Conservation (phyloP, 2,329 filamentous ascomycete genomes). For the Onygenales sp. region DNA sequence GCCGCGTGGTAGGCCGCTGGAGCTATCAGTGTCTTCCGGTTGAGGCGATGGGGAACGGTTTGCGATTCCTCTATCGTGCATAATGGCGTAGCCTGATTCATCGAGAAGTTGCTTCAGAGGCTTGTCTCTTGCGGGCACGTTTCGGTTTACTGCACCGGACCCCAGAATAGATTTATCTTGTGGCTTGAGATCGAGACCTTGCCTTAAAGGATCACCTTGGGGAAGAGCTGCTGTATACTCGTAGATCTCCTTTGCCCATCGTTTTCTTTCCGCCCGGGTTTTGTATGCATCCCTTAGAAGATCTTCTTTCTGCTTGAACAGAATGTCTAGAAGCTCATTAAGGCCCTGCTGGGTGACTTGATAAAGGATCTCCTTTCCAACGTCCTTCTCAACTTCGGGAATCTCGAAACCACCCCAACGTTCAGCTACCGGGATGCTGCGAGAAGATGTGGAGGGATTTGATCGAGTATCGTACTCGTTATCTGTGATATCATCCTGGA, state of each 20-base stretch:
- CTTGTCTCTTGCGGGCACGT: conserved; percentile 24
- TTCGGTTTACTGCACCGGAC: conserved; percentile 7
- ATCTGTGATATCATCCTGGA: conserved; percentile 57
- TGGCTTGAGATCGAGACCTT: background rate
- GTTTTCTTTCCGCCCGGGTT: conserved; percentile 53
- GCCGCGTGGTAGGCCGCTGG: background rate
- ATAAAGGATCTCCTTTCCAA: conserved; percentile 80
- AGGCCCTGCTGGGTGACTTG: conserved; percentile 86
- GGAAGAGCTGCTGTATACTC: conserved; percentile 12
- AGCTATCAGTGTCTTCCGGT: conserved; percentile 10
- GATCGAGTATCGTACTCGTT: conserved; percentile 62
- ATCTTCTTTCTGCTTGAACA: conserved; percentile 77
- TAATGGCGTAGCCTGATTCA: conserved; percentile 30
- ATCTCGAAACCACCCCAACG: conserved; percentile 71
- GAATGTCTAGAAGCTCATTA: conserved; percentile 78
- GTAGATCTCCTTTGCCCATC: conserved; percentile 37
- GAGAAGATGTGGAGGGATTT: conserved; percentile 63
- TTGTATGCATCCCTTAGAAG: conserved; percentile 58
- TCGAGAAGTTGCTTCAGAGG: conserved; percentile 35
- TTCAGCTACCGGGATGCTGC: conserved; percentile 56
- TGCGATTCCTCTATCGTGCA: conserved; percentile 8
- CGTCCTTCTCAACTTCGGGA: conserved; percentile 69
- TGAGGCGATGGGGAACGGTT: conserved; percentile 2
- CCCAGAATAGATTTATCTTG: background rate
- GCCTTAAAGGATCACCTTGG: conserved; percentile 3